Evolutionary conservation across 2,329 filamentous ascomycete genomes (phyloP).

Genomic region (Monosporascus sp.): DNA sequence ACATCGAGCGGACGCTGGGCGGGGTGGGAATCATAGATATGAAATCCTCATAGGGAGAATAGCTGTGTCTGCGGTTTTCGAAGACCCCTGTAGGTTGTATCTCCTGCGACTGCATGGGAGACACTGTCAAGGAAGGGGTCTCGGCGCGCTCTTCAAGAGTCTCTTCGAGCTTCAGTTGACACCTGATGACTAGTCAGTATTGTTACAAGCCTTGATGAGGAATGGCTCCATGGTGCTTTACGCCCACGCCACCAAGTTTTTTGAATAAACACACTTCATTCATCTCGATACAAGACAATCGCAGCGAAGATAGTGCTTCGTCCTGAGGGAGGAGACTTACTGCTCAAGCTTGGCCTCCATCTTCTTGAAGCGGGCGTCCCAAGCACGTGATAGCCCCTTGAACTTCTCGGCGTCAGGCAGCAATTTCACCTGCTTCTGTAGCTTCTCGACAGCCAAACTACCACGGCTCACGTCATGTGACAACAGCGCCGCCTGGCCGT

Average conservation of each 20-base stretch:
- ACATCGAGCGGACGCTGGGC: slow-evolving; percentile 16
- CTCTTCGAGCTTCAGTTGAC: slow-evolving; percentile 13
- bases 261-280: not conserved
- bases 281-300: not conserved
- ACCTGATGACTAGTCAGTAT: not conserved
- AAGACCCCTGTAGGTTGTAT: slow-evolving; percentile 18
- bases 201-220: not conserved
- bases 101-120: slow-evolving; percentile 16
- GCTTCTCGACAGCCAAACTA: slow-evolving; percentile 16
- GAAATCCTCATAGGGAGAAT: slow-evolving; percentile 1
- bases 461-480: slow-evolving; percentile 20
- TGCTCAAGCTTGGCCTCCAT: slow-evolving; percentile 17
- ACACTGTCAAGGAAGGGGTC: slow-evolving; percentile 13
- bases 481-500: slow-evolving; percentile 18
- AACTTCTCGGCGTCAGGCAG: slow-evolving; percentile 18
- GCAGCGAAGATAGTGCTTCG: not conserved
- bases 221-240: not conserved
- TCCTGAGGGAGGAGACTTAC: slow-evolving; percentile 8
- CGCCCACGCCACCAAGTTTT: not conserved
- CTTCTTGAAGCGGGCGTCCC: slow-evolving; percentile 18
- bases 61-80: not conserved
- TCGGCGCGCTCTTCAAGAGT: slow-evolving; percentile 8
- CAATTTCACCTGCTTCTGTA: slow-evolving; percentile 18
- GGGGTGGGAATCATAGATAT: slow-evolving; percentile 13
- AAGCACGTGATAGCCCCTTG: slow-evolving; percentile 15